Evolutionary conservation across 1,139 yeast genomes (phyloP).

Genomic region (Protomyces macrosporus): DNA sequence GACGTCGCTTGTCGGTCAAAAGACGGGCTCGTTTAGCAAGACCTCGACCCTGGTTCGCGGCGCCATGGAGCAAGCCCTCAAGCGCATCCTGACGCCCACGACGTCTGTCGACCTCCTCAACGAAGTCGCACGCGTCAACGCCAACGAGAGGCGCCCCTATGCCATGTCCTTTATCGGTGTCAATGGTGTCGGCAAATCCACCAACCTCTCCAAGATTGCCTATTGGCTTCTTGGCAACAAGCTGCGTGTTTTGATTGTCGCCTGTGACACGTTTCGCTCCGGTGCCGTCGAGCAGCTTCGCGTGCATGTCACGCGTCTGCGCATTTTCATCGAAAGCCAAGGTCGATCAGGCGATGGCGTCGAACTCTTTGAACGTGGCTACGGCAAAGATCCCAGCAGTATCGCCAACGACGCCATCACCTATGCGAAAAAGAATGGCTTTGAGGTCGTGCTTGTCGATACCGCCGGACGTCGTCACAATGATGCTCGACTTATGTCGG

Average conservation of each 20-base stretch:
- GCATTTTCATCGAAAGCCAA: slow-evolving; percentile 52
- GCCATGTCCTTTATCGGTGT: slow-evolving; percentile 97
- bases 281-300: slow-evolving; percentile 97
- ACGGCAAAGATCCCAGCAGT: slow-evolving; percentile 93
- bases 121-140: slow-evolving; percentile 59
- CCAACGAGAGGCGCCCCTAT: slow-evolving; percentile 51
- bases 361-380: slow-evolving; percentile 88
- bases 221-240: slow-evolving; percentile 92
- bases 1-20: slow-evolving; percentile 56
- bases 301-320: slow-evolving; percentile 82
- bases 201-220: slow-evolving; percentile 87
- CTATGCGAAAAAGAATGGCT: slow-evolving; percentile 51
- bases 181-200: slow-evolving; percentile 96
- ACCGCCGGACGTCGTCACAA: slow-evolving; percentile 98
- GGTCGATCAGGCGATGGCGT: slow-evolving; percentile 50
- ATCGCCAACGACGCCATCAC: slow-evolving; percentile 93
- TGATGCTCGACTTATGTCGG: slow-evolving; percentile 92
- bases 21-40: slow-evolving; percentile 61
- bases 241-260: slow-evolving; percentile 80
- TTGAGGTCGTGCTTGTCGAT: slow-evolving; percentile 86
- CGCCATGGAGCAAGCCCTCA: slow-evolving; percentile 68
- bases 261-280: slow-evolving; percentile 95
- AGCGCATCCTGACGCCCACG: slow-evolving; percentile 83
- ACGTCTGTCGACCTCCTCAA: slow-evolving; percentile 82
- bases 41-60: slow-evolving; percentile 57